Evolutionary conservation across 2,329 filamentous ascomycete species (phyloP).

Genomic region (Neonectria faginata): DNA sequence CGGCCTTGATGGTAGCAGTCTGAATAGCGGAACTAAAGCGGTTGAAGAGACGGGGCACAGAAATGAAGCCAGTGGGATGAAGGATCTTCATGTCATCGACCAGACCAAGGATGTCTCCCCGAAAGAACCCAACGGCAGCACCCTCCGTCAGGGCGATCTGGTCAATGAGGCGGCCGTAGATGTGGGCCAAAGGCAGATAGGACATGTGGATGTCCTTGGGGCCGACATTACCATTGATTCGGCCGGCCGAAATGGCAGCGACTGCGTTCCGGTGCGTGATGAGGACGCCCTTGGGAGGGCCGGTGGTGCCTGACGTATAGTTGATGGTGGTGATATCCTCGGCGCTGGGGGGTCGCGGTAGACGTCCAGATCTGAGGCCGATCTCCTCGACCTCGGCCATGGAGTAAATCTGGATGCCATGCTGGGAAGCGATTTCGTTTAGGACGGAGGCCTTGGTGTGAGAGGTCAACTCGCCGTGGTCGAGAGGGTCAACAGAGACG

Average conservation of each 20-base stretch:
- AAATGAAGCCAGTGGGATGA: constrained; percentile 84
- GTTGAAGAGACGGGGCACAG: constrained; percentile 92
- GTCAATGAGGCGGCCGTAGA: constrained; percentile 88
- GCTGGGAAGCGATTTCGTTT: constrained; percentile 77
- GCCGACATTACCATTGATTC: constrained; percentile 64
- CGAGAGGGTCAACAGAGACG: constrained; percentile 85
- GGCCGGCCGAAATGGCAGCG: constrained; percentile 73
- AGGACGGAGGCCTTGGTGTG: constrained; percentile 84
- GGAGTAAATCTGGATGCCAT: constrained; percentile 82
- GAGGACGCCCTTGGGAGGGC: constrained; percentile 84
- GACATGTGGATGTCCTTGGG: constrained; percentile 77
- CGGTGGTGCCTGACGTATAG: constrained; percentile 89
- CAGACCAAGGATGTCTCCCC: constrained; percentile 86
- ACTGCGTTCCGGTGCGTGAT: constrained; percentile 86
- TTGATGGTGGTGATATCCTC: constrained; percentile 90
- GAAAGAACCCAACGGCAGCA: constrained; percentile 88
- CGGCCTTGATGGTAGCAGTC: constrained; percentile 79
- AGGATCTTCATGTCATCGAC: constrained; percentile 93
- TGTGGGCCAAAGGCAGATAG: constrained; percentile 94
- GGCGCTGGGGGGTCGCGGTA: constrained; percentile 76
- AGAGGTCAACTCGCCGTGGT: constrained; percentile 80
- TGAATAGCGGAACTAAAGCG: constrained; percentile 88
- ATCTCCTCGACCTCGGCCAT: constrained; percentile 85
- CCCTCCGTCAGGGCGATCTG: constrained; percentile 79
- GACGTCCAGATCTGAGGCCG: constrained; percentile 76